A percentile compares a stretch with the other conserved stretches of the same genome.
Evolutionary conservation across 495 filamentous ascomycete genomes (phyloP).

Genomic region (Penicillium simplicissimum): DNA sequence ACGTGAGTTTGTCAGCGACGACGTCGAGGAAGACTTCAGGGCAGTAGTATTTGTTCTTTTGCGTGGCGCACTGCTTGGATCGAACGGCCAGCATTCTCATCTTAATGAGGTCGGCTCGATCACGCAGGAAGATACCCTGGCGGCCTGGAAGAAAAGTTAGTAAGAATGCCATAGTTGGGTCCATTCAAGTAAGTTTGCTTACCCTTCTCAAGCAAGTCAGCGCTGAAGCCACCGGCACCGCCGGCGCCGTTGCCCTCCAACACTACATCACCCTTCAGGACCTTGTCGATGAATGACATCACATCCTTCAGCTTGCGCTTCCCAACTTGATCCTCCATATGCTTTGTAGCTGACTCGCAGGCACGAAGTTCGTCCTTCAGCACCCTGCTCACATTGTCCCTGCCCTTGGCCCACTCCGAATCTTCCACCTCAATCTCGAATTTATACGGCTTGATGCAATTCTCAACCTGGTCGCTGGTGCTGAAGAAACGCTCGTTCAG

Average conservation of each 20-base stretch:
- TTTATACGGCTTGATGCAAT: conserved; percentile 99
- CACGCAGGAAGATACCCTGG: conserved; percentile 89
- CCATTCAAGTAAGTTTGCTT: conserved; percentile 22
- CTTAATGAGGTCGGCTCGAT: conserved; percentile 83
- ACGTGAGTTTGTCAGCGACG: conserved; percentile 90
- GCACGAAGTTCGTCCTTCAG: conserved; percentile 81
- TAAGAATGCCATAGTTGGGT: conserved; percentile 15
- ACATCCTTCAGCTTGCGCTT: conserved; percentile 85
- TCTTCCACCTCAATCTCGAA: conserved; percentile 94
- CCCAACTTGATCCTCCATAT: conserved; percentile 72
- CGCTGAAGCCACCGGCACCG: conserved; percentile 90
- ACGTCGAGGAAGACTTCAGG: conserved; percentile 97
- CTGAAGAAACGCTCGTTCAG: conserved; percentile 93
- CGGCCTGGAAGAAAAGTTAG: conserved; percentile 57
- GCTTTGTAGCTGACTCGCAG: conserved; percentile 76
- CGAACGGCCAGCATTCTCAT: conserved; percentile 86
- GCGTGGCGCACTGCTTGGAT: conserved; percentile 77
- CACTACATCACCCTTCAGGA: conserved; percentile 77
- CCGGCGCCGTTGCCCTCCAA: conserved; percentile 78
- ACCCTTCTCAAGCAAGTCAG: conserved; percentile 80
- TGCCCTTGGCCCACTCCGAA: conserved; percentile 78
- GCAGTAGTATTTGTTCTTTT: conserved; percentile 92
- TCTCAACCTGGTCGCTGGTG: conserved; percentile 97
- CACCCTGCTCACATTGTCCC: conserved; percentile 74
- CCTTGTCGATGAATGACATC: conserved; percentile 84